These are phyloP conservation scores for Cyberlindnera petersonii DNA, from an alignment of 805 yeast species.

Conservation along the genomic window DNA sequence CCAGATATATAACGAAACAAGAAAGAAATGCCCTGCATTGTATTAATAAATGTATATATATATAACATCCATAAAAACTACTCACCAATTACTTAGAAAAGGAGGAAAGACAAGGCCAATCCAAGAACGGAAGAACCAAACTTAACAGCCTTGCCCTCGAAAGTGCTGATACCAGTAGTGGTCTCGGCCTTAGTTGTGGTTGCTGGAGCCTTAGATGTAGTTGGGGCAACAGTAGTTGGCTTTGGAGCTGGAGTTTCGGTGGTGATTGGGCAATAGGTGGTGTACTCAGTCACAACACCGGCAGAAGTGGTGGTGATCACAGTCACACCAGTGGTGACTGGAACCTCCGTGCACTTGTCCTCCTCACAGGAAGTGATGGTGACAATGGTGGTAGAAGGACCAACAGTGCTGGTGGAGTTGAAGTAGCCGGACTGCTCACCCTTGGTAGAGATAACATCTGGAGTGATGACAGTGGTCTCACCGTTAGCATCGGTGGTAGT, in stretches of 20 bases:
- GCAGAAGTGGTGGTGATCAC: constrained; percentile 16
- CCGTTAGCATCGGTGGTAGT: constrained; percentile 5
- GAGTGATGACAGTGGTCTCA: not conserved
- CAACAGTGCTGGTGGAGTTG: constrained; percentile 20
- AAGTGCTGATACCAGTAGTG: constrained; percentile 11
- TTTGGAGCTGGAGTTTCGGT: constrained; percentile 15
- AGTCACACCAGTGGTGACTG: constrained; percentile 17
- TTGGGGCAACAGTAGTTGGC: constrained; percentile 13
- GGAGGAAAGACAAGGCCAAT: constrained; percentile 19
- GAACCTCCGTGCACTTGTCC: constrained; percentile 4
- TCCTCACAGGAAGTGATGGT: constrained; percentile 14
- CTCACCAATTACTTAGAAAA: constrained; percentile 7
- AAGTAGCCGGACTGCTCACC: constrained; percentile 14
- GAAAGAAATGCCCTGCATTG: no score
- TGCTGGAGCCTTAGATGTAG: constrained; percentile 7
- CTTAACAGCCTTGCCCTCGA: constrained; percentile 24
- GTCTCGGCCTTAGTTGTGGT: constrained; percentile 5
- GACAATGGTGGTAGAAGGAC: constrained; percentile 9
- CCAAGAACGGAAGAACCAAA: constrained; percentile 21
- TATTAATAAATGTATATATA: no score
- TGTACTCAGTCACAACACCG: constrained; percentile 34
- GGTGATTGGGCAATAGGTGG: constrained; percentile 24
- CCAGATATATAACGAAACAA: no score
- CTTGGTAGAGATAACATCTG: not conserved
- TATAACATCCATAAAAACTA: not conserved